Evolutionary conservation across 2,329 filamentous ascomycete genomes (phyloP), one percentile per base, ranked within the genome.

Genomic region (Monosporascus sp.): DNA sequence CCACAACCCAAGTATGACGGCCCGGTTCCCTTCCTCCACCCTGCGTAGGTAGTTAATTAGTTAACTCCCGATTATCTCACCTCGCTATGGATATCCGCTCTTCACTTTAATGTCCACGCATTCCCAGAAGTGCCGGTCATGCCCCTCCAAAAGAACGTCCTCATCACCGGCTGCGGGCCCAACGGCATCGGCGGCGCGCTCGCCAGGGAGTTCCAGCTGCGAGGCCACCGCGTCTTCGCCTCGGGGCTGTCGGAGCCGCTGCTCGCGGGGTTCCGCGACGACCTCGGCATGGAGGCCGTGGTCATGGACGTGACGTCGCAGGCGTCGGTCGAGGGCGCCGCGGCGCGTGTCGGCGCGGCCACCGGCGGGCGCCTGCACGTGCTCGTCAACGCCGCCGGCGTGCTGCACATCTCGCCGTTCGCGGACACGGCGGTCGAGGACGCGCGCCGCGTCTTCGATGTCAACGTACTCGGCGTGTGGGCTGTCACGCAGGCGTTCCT

Each of bases 221-320:
- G 63, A 41, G 64, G 64, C 38, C 65, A 67, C 55, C 59, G 61
- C 7, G 66, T 68, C 24, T 61, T 66, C 52, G 66, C 66, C 7
- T 62, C 64, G n/a, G 66, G 61, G 11, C 51, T 65, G 14, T 57
- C 60, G 8, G 55, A 60, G 9, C 14, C 53, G 2, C 52, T 61
- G 1, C 60, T 65, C 24, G 38, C 53, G 8, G 48, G 50, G 14
- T 54, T 64, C 8, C 45, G 20, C 16, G 55, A 52, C 16, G 55
- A 52, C 8, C 52, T 61, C 16, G 61, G 61, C 19, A 56, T 66
- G 11, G 60, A 64, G 44, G 62, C 60, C 1, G 34, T 61, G 1
- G 53, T 58, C 26, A 44, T 66, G 20, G 64, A 67, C 40, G 65
- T 66, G 27, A 65, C 65, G 6, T 65, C 60, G 0, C 26, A 38